Evolutionary conservation across 148 eudicot genomes (phyloP).

Genomic region (Rheum nobile): DNA sequence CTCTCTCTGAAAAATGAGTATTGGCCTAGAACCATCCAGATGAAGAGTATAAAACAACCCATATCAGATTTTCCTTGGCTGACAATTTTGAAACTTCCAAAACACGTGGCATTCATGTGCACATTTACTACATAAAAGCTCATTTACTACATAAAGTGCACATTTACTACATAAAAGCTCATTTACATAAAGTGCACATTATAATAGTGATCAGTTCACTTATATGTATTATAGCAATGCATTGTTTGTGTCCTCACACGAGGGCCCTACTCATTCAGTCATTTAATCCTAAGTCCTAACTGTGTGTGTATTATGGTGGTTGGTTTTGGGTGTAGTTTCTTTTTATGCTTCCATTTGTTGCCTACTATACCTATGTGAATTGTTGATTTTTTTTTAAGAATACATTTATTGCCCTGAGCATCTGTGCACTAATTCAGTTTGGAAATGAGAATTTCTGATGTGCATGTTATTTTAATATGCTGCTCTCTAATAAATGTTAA

Average conservation of each 20-base stretch:
- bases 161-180: not conserved
- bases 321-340: not conserved
- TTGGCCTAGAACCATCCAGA: not conserved
- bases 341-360: not conserved
- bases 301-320: not conserved
- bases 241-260: no score
- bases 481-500: conserved; percentile 8
- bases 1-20: not conserved
- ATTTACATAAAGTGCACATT: not conserved
- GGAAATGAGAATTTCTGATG: not conserved
- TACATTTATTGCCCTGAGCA: not conserved
- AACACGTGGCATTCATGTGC: no score
- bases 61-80: no score
- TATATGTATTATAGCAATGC: no score
- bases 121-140: no score
- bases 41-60: no score
- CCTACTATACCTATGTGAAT: not conserved
- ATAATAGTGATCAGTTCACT: no score
- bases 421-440: not conserved
- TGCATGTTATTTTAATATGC: conserved; percentile 5
- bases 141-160: not conserved
- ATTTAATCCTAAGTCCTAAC: not conserved
- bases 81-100: not conserved
- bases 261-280: not conserved
- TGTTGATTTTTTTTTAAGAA: not conserved